Base-by-base conservation (phyloP, 139 green algal genomes). In the Monoraphidium neglectum region DNA sequence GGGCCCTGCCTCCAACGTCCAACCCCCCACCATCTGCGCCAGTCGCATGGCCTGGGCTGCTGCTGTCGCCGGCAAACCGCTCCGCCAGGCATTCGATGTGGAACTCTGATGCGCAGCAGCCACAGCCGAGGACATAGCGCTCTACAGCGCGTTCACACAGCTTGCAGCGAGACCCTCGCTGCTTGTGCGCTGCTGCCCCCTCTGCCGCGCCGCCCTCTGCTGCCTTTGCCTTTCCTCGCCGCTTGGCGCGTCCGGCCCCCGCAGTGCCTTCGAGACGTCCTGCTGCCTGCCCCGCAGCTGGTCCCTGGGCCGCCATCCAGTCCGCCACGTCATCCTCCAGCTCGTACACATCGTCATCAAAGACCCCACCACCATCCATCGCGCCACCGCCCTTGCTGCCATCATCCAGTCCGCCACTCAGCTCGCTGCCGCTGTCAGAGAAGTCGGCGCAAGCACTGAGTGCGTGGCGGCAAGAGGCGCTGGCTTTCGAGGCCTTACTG, bases 51-150 rank as follows among this genome's bases (percentile, higher is more conserved):
- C 16, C 2, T 15, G 66, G 12, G 26, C 30, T 53, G 43, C 28
- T 3, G 13, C 13, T 16, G 18, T 67, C 40, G 16, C 53, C 47
- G 6, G n/a, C 26, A 28, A 26, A 4, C 43, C 40, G 59, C 33
- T 73, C 37, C 43, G 84, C 88, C 32, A 92, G 67, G 77, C 86
- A 92, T 28, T 86, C 84, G 15, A 87, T 51, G 54, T 92, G 88
- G 18, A 54, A 82, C 24, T 78, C 46, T 0, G n/a, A 35, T 16
- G 49, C 57, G 67, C 88, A 92, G 57, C 53, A 3, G 46, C 4
- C 24, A 64, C 86, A 92, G 1, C 28, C 46, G 32, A 84, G 57
- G 81, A 83, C 89, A 1, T 82, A 82, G 33, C 81, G 66, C 16
- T 71, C 77, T 35, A 82, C 76, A 8, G 74, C 62, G 18, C 74